Conservation (phyloP, 2,329 filamentous ascomycete genomes). For the Tolypocladium tropicale region DNA sequence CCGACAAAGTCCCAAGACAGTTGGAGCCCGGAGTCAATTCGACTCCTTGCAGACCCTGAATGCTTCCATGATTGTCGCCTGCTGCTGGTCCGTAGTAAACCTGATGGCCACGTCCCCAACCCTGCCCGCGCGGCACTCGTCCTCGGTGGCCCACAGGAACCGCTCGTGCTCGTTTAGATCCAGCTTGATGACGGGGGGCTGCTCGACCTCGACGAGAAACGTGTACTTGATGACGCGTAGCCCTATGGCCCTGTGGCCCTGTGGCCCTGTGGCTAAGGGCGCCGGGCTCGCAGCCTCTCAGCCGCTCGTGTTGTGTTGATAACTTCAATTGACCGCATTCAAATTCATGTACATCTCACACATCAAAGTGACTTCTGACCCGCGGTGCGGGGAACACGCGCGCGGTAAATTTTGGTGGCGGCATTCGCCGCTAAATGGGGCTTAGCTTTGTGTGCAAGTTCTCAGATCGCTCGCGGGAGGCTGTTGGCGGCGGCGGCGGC, state of each 20-base stretch:
- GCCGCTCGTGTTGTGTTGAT: too few relatives aligned
- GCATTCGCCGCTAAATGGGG: too few relatives aligned
- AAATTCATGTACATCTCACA: too few relatives aligned
- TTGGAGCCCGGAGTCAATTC: neutral
- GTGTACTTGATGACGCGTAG: constrained; percentile 3
- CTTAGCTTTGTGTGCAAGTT: too few relatives aligned
- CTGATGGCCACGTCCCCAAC: constrained; percentile 8
- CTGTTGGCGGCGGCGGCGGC: neutral
- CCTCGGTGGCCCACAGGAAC: constrained; percentile 19
- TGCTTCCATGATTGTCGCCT: constrained; percentile 10
- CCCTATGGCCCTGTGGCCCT: too few relatives aligned
- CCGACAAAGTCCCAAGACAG: too few relatives aligned
- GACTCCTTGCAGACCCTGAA: constrained; percentile 4
- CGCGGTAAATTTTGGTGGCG: too few relatives aligned
- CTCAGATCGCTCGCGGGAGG: neutral
- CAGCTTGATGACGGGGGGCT: constrained; percentile 9
- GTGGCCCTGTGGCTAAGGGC: too few relatives aligned
- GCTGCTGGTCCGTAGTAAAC: constrained; percentile 10
- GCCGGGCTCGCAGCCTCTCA: too few relatives aligned
- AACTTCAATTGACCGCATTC: too few relatives aligned
- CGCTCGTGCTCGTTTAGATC: constrained; percentile 21
- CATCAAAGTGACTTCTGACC: too few relatives aligned
- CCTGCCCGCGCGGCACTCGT: constrained; percentile 11
- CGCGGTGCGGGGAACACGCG: too few relatives aligned
- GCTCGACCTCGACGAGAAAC: constrained; percentile 11